Conservation (phyloP, 306 rosid genomes). For the Cyamopsis tetragonoloba region DNA sequence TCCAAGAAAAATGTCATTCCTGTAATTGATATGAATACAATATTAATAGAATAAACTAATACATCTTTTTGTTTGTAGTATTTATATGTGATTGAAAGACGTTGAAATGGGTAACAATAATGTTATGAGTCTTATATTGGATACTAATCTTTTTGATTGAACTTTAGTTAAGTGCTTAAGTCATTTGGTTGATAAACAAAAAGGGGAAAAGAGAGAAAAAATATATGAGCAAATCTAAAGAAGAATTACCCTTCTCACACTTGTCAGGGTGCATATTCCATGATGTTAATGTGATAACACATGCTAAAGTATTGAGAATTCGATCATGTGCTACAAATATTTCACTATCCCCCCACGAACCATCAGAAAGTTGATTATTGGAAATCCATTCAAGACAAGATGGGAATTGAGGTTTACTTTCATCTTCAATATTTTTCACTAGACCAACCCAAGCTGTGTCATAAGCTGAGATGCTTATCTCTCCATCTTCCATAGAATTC, state of each 20-base stretch:
- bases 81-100: too few species aligned
- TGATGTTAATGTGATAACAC: constrained; percentile 50
- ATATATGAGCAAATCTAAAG: too few species aligned
- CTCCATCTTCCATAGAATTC: constrained; percentile 63
- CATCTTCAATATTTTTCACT: constrained; percentile 28
- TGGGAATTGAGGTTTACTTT: constrained; percentile 54
- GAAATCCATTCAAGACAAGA: constrained; percentile 71
- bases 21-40: neutral
- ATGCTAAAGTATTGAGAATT: constrained; percentile 67
- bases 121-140: too few species aligned
- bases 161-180: too few species aligned
- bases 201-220: neutral
- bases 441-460: constrained; percentile 92
- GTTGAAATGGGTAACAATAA: too few species aligned
- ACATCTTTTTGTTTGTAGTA: too few species aligned
- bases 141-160: too few species aligned
- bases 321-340: constrained; percentile 65
- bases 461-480: constrained; percentile 72
- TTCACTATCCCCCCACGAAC: constrained; percentile 66
- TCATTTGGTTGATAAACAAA: too few species aligned
- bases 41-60: neutral
- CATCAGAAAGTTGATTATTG: constrained; percentile 60
- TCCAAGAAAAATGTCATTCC: constrained; percentile 52
- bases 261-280: constrained; percentile 64
- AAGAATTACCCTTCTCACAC: constrained; percentile 43